Evolutionary conservation across 2,329 filamentous ascomycete species (phyloP).

Genomic region (Colletotrichum navitas): DNA sequence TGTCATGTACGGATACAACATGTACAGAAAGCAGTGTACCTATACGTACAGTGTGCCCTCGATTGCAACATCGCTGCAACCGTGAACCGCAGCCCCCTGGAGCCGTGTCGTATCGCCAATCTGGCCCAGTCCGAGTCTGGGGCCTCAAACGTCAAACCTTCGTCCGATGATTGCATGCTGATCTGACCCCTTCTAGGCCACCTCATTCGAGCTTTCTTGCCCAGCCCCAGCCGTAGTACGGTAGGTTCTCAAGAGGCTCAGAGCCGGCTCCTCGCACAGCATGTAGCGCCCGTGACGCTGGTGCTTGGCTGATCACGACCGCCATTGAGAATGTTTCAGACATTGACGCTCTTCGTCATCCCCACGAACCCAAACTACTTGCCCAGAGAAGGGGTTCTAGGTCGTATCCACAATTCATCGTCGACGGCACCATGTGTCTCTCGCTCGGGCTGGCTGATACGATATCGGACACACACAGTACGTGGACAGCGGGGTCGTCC

Average conservation of each 20-base stretch:
- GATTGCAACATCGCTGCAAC: slow-evolving; percentile 5
- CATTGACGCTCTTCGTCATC: slow-evolving; percentile 32
- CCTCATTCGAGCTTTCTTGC: slow-evolving; percentile 18
- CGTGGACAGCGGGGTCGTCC: slow-evolving; percentile 4
- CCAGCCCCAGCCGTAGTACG: neutral
- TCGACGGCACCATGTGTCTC: neutral
- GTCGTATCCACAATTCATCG: slow-evolving; percentile 5
- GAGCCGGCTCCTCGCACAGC: slow-evolving; percentile 4
- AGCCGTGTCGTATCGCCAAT: slow-evolving; percentile 15
- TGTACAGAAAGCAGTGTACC: neutral
- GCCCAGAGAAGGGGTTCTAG: slow-evolving; percentile 4
- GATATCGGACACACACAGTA: slow-evolving; percentile 9
- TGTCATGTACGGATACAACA: neutral
- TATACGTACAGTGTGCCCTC: neutral
- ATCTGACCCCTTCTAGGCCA: slow-evolving; percentile 27
- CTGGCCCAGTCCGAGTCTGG: slow-evolving; percentile 19
- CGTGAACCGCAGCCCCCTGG: slow-evolving; percentile 12
- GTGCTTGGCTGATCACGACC: slow-evolving; percentile 26
- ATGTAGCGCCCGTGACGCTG: slow-evolving; percentile 29
- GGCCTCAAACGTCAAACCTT: slow-evolving; percentile 33
- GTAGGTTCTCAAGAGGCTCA: slow-evolving; percentile 6
- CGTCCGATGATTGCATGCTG: slow-evolving; percentile 31
- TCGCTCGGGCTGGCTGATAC: slow-evolving; percentile 3
- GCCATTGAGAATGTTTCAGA: slow-evolving; percentile 35
- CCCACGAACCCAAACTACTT: slow-evolving; percentile 26